Conservation (phyloP, 148 eudicot species). For the Camellia lanceoleosa region DNA sequence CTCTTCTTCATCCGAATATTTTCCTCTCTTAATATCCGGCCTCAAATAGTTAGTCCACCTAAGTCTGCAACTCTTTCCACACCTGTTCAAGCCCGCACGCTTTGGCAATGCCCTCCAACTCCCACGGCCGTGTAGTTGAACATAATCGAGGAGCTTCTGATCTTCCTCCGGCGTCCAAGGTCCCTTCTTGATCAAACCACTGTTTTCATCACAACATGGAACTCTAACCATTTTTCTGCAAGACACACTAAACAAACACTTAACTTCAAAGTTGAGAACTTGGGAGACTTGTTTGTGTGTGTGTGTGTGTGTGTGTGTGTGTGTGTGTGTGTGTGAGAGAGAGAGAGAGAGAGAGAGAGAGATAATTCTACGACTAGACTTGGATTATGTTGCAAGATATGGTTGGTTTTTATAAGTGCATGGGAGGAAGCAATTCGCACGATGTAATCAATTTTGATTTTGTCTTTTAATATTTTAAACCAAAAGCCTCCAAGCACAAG, state of each 20-base stretch:
- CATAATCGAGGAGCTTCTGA: conserved; percentile 39
- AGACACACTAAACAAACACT: neutral
- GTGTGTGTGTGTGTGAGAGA: no score
- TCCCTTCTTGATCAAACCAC: conserved; percentile 47
- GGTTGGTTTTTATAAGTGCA: no score
- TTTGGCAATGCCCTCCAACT: conserved; percentile 55
- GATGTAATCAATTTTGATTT: no score
- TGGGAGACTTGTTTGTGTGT: no score
- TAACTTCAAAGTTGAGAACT: no score
- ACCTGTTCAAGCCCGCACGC: conserved; percentile 47
- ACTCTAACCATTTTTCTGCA: conserved; percentile 43
- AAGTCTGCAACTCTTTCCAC: conserved; percentile 61
- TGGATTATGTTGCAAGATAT: no score
- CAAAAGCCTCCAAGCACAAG: no score
- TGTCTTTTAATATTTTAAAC: no score
- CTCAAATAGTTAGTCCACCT: conserved; percentile 58
- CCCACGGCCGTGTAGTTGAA: conserved; percentile 45
- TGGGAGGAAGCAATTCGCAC: no score
- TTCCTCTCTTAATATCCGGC: conserved; percentile 56
- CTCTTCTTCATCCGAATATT: conserved; percentile 48
- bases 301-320: no score
- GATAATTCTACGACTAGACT: no score
- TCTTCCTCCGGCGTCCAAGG: conserved; percentile 64
- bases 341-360: no score
- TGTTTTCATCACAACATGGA: conserved; percentile 35